phyloP scores from a whole-genome alignment of 208 protist species.

The Balamuthia mandrillaris region DNA sequence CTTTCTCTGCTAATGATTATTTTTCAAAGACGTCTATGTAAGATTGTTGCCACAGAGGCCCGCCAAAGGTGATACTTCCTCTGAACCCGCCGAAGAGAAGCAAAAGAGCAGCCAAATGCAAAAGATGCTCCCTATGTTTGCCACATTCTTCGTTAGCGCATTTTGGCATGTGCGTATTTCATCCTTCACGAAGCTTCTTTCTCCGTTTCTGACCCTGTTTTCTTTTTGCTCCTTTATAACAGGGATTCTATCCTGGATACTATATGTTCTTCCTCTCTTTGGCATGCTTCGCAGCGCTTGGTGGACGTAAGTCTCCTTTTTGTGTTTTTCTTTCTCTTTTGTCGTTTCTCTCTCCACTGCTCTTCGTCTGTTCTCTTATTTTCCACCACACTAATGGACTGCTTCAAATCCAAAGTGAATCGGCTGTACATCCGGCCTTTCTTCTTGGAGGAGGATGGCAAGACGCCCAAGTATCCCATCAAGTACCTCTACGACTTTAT shows the following conservation, averaged over 20 bases:
- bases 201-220: no score
- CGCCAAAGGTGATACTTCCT: background rate
- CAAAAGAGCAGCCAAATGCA: background rate
- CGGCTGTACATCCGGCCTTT: background rate
- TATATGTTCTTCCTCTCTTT: constrained; percentile 10
- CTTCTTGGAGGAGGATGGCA: background rate
- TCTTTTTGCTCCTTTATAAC: background rate
- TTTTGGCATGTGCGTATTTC: background rate
- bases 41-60: background rate
- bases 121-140: background rate
- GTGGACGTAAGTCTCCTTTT: background rate
- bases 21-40: background rate
- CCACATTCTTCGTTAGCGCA: background rate
- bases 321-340: no score
- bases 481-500: background rate
- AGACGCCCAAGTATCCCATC: background rate
- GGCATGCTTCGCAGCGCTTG: background rate
- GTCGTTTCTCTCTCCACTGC: no score
- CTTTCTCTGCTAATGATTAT: background rate
- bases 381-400: background rate
- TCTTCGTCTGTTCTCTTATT: no score
- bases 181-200: background rate
- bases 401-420: background rate
- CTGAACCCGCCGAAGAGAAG: no score
- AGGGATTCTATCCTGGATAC: background rate